phyloP scores from a whole-genome alignment of 176 grass and related monocot genomes.

The Lolium rigidum region DNA sequence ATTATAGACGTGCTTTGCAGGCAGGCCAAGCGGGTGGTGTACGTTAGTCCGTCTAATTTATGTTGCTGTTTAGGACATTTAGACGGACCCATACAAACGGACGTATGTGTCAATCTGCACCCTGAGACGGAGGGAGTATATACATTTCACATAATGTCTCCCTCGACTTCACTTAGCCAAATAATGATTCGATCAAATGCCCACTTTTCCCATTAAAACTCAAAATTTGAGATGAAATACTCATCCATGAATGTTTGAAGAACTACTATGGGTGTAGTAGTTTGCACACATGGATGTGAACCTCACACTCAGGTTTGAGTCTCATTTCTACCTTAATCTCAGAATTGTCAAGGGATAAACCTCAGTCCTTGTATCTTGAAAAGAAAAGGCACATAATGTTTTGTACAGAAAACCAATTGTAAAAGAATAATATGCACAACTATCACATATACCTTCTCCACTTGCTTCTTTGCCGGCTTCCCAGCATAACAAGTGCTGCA shows the following conservation, averaged over 20 bases:
- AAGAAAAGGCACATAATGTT: neutral
- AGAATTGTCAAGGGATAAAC: neutral
- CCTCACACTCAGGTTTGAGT: neutral
- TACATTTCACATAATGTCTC: constrained; percentile 12
- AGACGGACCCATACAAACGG: too few relatives aligned
- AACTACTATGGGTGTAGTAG: neutral
- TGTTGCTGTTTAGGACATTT: too few relatives aligned
- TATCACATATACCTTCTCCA: neutral
- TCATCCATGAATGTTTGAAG: neutral
- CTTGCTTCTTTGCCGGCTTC: neutral
- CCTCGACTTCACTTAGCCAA: neutral
- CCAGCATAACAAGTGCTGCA: neutral
- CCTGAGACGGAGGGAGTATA: neutral
- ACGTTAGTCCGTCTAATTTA: too few relatives aligned
- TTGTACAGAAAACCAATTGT: neutral
- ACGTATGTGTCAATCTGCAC: too few relatives aligned
- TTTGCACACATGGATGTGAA: neutral
- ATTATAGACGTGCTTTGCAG: too few relatives aligned
- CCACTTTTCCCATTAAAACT: neutral
- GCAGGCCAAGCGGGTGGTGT: too few relatives aligned
- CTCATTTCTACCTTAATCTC: neutral
- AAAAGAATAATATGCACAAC: constrained; percentile 33
- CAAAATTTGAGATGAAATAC: neutral
- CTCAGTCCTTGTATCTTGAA: neutral
- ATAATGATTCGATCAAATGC: neutral